These are phyloP conservation scores for Penicillium atrosanguineum DNA, from an alignment of 495 filamentous ascomycete genomes.

Conservation along the genomic window DNA sequence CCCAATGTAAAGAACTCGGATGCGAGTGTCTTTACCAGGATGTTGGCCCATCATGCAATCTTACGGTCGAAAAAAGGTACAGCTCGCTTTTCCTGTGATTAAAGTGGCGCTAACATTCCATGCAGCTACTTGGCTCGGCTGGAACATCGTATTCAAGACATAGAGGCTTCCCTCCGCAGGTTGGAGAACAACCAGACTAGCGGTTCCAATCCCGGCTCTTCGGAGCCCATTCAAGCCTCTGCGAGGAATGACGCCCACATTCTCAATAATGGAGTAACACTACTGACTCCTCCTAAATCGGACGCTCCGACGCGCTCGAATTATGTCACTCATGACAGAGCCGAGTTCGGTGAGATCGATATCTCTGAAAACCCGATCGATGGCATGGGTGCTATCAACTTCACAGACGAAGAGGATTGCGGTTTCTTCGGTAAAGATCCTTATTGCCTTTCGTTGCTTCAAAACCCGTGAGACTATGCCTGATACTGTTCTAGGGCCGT, in stretches of 20 bases:
- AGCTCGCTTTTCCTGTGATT: conserved; percentile 19
- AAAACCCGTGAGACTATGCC: not conserved
- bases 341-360: conserved; percentile 1
- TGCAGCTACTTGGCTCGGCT: not conserved
- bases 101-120: not conserved
- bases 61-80: conserved; percentile 46
- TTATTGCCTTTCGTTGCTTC: not conserved
- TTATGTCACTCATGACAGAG: not conserved
- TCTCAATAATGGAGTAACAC: not conserved
- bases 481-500: conserved; percentile 33
- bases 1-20: conserved; percentile 38
- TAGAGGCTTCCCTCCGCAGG: not conserved
- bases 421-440: conserved; percentile 41
- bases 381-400: conserved; percentile 43
- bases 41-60: conserved; percentile 35
- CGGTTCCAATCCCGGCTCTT: not conserved
- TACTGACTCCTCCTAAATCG: not conserved
- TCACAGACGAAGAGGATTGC: conserved; percentile 45
- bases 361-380: conserved; percentile 33
- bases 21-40: conserved; percentile 47
- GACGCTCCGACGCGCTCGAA: not conserved
- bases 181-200: not conserved
- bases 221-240: not conserved
- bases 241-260: not conserved
- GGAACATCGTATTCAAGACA: not conserved